These are phyloP conservation scores for Backusella psychrophila DNA, from an alignment of 192 early-diverging fungal genomes.

Conservation along the genomic window DNA sequence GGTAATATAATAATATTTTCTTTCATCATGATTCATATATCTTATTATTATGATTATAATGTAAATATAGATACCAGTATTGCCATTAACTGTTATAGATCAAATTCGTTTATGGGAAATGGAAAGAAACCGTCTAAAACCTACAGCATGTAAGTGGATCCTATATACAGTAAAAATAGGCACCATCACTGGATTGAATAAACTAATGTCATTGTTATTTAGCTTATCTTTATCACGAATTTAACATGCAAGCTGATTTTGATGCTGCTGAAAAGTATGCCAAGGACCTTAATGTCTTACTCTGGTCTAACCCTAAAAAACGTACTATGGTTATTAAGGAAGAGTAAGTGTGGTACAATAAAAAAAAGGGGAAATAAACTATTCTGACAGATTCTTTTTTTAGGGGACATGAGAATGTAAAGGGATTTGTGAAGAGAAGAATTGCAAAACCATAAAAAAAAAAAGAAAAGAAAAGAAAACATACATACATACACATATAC, in stretches of 20 bases:
- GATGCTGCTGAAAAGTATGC: slow-evolving; percentile 75
- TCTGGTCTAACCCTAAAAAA: slow-evolving; percentile 75
- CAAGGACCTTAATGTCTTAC: slow-evolving; percentile 66
- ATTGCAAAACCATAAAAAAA: slow-evolving; percentile 1
- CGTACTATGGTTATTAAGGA: slow-evolving; percentile 70
- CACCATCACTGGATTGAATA: background rate
- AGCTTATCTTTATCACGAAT: slow-evolving; percentile 77
- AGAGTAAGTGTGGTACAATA: slow-evolving; percentile 34
- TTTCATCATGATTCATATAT: background rate
- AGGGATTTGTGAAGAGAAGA: slow-evolving; percentile 30
- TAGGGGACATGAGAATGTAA: slow-evolving; percentile 35
- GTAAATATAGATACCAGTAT: slow-evolving; percentile 53
- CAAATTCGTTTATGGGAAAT: slow-evolving; percentile 97
- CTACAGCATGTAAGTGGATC: slow-evolving; percentile 34
- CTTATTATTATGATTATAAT: background rate
- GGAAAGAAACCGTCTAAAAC: slow-evolving; percentile 80
- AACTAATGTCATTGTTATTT: background rate
- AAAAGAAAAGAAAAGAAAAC: background rate
- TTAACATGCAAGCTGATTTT: slow-evolving; percentile 69
- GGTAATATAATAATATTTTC: slow-evolving; percentile 20
- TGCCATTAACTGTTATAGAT: slow-evolving; percentile 92
- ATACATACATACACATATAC: background rate
- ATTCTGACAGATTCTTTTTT: background rate
- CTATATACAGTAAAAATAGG: background rate
- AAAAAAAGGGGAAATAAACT: background rate